Evolutionary conservation across 345 rosid genomes (phyloP).

Genomic region (Citrus sp.): DNA sequence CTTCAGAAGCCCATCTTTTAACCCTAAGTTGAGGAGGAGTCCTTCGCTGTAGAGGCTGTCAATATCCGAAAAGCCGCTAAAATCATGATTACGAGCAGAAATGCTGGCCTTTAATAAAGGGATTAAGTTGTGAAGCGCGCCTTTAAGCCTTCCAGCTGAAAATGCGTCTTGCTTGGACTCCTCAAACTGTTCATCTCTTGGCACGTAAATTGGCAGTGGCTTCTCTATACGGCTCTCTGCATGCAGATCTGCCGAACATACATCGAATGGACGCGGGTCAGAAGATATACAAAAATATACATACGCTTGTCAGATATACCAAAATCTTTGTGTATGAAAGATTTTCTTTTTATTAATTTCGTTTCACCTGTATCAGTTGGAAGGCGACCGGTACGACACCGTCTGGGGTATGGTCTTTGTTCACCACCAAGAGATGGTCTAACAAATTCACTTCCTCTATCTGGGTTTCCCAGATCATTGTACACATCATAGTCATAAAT

Average conservation of each 20-base stretch:
- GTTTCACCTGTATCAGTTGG: slow-evolving; percentile 39
- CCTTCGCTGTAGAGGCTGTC: slow-evolving; percentile 91
- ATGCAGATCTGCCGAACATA: slow-evolving; percentile 35
- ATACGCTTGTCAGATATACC: neutral
- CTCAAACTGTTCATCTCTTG: slow-evolving; percentile 94
- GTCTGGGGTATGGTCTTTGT: slow-evolving; percentile 71
- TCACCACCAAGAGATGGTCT: slow-evolving; percentile 79
- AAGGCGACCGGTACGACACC: slow-evolving; percentile 88
- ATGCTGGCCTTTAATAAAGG: slow-evolving; percentile 84
- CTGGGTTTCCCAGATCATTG: slow-evolving; percentile 95
- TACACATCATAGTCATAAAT: slow-evolving; percentile 79
- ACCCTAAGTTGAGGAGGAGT: slow-evolving; percentile 71
- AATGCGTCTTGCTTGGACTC: slow-evolving; percentile 66
- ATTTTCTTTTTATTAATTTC: too few relatives aligned
- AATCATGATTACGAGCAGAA: slow-evolving; percentile 60
- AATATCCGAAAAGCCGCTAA: slow-evolving; percentile 65
- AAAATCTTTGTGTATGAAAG: too few relatives aligned
- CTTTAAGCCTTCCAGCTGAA: slow-evolving; percentile 75
- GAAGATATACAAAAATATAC: neutral
- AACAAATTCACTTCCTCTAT: slow-evolving; percentile 49
- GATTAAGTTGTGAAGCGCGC: slow-evolving; percentile 71
- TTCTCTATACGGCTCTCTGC: slow-evolving; percentile 93
- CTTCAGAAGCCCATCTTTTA: slow-evolving; percentile 72
- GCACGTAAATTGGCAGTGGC: slow-evolving; percentile 87
- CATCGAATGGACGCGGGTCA: neutral